These are phyloP conservation scores for Gossypium gossypioides DNA, from an alignment of 441 rosid genomes.

Conservation along the genomic window DNA sequence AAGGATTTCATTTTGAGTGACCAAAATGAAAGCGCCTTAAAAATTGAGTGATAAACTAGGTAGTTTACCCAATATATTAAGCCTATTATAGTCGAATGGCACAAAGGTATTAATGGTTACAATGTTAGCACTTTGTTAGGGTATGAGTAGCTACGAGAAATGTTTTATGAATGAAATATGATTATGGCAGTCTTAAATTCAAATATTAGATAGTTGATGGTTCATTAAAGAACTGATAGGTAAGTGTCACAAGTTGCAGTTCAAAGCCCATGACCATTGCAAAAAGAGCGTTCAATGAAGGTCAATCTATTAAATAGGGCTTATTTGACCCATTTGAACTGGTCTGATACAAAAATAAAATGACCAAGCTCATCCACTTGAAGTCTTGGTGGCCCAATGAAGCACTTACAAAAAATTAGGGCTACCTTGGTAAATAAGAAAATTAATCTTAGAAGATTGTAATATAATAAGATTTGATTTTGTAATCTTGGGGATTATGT, in stretches of 20 bases:
- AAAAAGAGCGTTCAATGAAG: not conserved
- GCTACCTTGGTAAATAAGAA: not conserved
- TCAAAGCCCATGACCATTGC: not conserved
- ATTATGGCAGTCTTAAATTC: not conserved
- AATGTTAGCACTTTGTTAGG: not conserved
- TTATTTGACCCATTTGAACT: not conserved
- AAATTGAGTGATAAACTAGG: not conserved
- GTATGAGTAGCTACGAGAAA: not conserved
- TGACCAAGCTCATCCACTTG: not conserved
- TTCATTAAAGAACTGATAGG: too few relatives aligned
- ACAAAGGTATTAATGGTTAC: not conserved
- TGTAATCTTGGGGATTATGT: not conserved
- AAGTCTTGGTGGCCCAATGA: not conserved
- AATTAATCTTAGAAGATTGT: not conserved
- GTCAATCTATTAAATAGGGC: not conserved
- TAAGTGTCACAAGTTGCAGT: not conserved
- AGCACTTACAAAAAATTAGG: not conserved
- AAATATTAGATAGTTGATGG: not conserved
- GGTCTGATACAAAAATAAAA: too few relatives aligned
- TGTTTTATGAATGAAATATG: not conserved
- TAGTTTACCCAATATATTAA: not conserved
- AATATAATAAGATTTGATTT: too few relatives aligned
- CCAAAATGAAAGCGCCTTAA: not conserved
- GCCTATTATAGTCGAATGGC: not conserved
- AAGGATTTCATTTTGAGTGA: not conserved